These are phyloP conservation scores for Emmonsia crescens DNA, from an alignment of 2,329 filamentous ascomycete genomes.

Conservation along the genomic window DNA sequence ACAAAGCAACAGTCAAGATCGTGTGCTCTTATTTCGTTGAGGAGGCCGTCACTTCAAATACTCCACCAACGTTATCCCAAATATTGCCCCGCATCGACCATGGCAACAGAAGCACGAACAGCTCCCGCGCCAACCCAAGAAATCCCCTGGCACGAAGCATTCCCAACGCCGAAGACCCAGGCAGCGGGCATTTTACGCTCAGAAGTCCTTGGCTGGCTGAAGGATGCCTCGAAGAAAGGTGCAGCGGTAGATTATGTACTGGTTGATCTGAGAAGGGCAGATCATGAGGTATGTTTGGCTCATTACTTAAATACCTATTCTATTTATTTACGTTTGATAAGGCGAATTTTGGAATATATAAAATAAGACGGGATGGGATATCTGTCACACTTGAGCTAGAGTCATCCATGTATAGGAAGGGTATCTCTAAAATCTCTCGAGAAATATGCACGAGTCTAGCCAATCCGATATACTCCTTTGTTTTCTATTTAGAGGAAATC, in stretches of 20 bases:
- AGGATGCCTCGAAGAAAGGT: slow-evolving; percentile 18
- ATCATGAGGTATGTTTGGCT: slow-evolving; percentile 32
- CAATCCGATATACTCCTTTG: background rate
- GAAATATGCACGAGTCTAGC: background rate
- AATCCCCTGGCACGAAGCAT: slow-evolving; percentile 32
- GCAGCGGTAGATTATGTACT: slow-evolving; percentile 26
- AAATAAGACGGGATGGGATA: background rate
- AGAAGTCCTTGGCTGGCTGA: slow-evolving; percentile 30
- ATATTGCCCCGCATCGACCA: background rate
- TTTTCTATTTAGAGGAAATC: background rate
- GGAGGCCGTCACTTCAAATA: background rate
- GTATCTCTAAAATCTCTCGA: too few species aligned
- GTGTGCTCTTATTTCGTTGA: background rate
- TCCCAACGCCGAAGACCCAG: slow-evolving; percentile 25
- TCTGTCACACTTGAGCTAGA: background rate
- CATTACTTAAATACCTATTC: background rate
- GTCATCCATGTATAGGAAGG: background rate
- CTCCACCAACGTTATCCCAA: background rate
- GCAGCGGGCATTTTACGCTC: slow-evolving; percentile 22
- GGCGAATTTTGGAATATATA: background rate
- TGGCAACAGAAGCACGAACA: background rate
- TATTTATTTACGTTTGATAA: background rate
- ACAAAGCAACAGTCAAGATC: background rate
- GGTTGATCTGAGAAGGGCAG: slow-evolving; percentile 38
- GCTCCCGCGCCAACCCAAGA: slow-evolving; percentile 5